Conservation (phyloP, 225 moss, liverwort and hornwort species). For the Physcomitrium patens region DNA sequence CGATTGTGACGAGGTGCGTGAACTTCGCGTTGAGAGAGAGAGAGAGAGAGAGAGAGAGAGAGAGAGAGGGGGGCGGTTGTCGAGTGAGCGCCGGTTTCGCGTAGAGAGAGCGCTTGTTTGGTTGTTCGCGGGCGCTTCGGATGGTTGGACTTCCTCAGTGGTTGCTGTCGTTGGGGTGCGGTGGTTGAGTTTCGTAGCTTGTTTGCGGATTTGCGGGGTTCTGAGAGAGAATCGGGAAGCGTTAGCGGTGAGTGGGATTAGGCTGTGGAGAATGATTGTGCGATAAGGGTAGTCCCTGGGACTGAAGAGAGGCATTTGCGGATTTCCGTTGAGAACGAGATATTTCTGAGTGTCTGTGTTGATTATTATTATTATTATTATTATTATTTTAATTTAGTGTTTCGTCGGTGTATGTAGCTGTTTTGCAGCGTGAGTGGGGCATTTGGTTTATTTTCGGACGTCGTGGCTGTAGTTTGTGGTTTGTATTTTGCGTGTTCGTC, state of each 20-base stretch:
- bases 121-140: neutral
- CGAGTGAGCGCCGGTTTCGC: too few relatives aligned
- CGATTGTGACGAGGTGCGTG: too few relatives aligned
- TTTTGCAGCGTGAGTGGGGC: neutral
- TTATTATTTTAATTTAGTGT: neutral
- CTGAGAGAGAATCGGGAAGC: neutral
- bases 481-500: too few relatives aligned
- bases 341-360: neutral
- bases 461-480: too few relatives aligned
- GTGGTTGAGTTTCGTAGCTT: neutral
- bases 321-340: conserved; percentile 7
- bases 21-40: too few relatives aligned
- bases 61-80: too few relatives aligned
- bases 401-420: conserved; percentile 12
- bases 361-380: too few relatives aligned
- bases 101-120: neutral
- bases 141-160: neutral
- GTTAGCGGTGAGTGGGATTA: neutral
- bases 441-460: neutral
- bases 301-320: neutral
- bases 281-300: neutral
- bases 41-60: too few relatives aligned
- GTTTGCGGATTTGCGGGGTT: neutral
- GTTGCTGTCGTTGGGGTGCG: neutral
- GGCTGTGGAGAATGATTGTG: neutral